Base-by-base conservation (phyloP, 306 rosid species). In the Cucurbita ficifolia region DNA sequence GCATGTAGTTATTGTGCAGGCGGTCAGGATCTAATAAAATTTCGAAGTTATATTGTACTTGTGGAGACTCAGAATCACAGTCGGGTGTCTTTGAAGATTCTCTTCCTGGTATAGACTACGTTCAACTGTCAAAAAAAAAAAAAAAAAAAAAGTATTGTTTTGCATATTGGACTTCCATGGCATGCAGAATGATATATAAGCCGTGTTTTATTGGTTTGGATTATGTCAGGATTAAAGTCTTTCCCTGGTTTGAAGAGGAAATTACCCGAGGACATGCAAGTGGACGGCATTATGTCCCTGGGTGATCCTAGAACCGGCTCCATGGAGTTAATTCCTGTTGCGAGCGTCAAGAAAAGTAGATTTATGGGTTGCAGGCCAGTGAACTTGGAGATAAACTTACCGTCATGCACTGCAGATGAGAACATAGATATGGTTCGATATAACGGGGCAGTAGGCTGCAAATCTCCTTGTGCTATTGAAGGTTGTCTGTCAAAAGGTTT, bases 401-500 rank as follows among this genome's bases (percentile, higher is more conserved):
- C 81, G 22, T 87, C 81, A 72, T 80, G 72, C 64, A 24, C 78
- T 29, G 72, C 56, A 46, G 93, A 81, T 17, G 89, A 84, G 10
- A 79, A 73, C 77, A 85, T 77, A 85, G 94, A 85, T 24, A 78
- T 75, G 21, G 59, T 80, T 36, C 86, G 83, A 76, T 87, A 88
- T 38, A 86, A 69, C 57, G 76, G 80, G 72, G 82, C 90, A 3
- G 17, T 87, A 67, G 86, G 86, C 76, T 81, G 96, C 3, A 84
- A 83, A 76, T 82, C 97, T 74, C 87, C 83, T 8, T 91, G 99
- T 82, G 88, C 97, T 18, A 92, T 91, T 81, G 99, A 91, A 87
- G 91, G 97, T 53, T 88, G 87, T 76, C 78, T 95, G 38, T 85
- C 91, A 17, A 81, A 91, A 87, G 99, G 97, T 38, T 83, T 91